These are phyloP conservation scores for Cytospora schulzeri DNA, from an alignment of 2,329 filamentous ascomycete species.

Conservation along the genomic window DNA sequence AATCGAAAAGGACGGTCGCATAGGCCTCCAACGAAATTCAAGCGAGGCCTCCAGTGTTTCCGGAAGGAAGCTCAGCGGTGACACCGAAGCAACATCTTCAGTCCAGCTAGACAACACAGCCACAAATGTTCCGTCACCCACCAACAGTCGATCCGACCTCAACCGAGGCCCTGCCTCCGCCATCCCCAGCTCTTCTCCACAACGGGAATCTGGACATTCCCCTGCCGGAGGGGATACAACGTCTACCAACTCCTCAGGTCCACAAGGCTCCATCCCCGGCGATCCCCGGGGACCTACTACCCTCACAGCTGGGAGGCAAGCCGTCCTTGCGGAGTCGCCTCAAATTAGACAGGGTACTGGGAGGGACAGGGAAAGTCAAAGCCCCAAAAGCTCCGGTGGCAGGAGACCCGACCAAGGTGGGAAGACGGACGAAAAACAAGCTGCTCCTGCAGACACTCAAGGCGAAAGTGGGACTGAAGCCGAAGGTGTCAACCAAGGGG, in stretches of 20 bases:
- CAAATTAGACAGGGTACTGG: conserved; percentile 25
- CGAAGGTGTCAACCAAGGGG: conserved; percentile 7
- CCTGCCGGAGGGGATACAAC: conserved; percentile 36
- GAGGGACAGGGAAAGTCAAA: conserved; percentile 5
- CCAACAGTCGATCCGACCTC: conserved; percentile 14
- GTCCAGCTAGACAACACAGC: conserved; percentile 44
- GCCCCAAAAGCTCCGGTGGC: conserved; percentile 3
- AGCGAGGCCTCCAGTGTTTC: conserved; percentile 47
- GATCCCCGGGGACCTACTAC: background rate
- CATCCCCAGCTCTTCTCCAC: conserved; percentile 30
- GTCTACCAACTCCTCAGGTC: conserved; percentile 5
- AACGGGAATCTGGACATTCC: conserved; percentile 37
- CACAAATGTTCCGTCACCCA: conserved; percentile 25
- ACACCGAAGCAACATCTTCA: conserved; percentile 43
- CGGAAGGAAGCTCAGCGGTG: conserved; percentile 41
- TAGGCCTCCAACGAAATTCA: conserved; percentile 52
- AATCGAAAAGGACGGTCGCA: conserved; percentile 65
- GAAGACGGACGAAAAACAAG: conserved; percentile 15
- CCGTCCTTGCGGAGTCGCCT: conserved; percentile 25
- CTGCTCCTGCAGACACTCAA: conserved; percentile 12
- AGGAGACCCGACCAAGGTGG: conserved; percentile 10
- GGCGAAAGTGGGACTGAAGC: conserved; percentile 5
- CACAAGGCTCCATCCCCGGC: conserved; percentile 1
- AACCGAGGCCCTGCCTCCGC: conserved; percentile 3
- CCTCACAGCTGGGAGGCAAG: conserved; percentile 6